These are phyloP conservation scores for Amanita jacksonii DNA, from an alignment of 768 basidiomycete species.

Conservation along the genomic window DNA sequence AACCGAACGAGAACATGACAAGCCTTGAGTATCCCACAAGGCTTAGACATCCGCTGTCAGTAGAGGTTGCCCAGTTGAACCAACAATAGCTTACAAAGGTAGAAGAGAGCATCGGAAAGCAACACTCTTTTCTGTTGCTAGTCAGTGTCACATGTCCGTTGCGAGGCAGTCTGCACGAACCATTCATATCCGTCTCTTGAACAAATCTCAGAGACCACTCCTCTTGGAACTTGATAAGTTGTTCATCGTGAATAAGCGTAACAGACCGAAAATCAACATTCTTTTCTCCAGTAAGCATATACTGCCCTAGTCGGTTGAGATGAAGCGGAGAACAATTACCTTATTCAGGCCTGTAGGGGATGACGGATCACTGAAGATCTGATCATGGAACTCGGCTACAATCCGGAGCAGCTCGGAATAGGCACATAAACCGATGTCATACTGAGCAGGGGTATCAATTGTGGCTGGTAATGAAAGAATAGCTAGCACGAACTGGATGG, in stretches of 20 bases:
- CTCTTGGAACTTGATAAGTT: conserved; percentile 48
- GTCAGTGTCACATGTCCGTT: conserved; percentile 16
- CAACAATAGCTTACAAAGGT: conserved; percentile 56
- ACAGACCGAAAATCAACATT: conserved; percentile 58
- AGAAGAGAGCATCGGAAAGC: conserved; percentile 56
- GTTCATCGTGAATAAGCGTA: conserved; percentile 49
- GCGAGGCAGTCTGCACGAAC: conserved; percentile 21
- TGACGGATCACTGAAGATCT: conserved; percentile 63
- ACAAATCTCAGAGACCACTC: conserved; percentile 57
- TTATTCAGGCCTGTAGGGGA: conserved; percentile 64
- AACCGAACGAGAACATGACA: conserved; percentile 82
- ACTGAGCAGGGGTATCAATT: conserved; percentile 32
- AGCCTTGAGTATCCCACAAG: conserved; percentile 68
- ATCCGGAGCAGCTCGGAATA: conserved; percentile 64
- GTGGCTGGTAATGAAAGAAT: background rate
- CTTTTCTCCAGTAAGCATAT: conserved; percentile 27
- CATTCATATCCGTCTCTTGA: conserved; percentile 48
- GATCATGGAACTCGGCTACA: conserved; percentile 66
- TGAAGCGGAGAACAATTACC: conserved; percentile 23
- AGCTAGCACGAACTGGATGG: conserved; percentile 32
- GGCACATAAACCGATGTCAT: conserved; percentile 67
- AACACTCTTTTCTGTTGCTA: conserved; percentile 35
- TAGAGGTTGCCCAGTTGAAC: background rate
- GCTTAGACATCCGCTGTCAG: conserved; percentile 25
- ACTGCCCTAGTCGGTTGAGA: background rate